Evolutionary conservation across 1,284 basidiomycete genomes (phyloP).

Genomic region (Porogramme epimiltina): DNA sequence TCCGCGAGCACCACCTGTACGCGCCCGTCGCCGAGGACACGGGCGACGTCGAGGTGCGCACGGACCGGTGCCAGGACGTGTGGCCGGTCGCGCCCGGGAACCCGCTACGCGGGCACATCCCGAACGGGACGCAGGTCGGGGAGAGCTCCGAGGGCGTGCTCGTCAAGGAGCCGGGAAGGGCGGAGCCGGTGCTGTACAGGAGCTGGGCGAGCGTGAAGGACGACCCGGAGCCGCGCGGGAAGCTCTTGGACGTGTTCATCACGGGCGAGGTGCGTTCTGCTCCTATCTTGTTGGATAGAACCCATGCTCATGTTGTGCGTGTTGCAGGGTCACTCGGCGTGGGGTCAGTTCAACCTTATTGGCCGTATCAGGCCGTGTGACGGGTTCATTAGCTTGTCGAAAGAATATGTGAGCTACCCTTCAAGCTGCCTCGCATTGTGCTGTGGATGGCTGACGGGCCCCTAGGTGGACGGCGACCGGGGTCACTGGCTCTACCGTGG

Average conservation of each 20-base stretch:
- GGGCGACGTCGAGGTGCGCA: constrained; percentile 24
- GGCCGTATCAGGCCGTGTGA: constrained; percentile 72
- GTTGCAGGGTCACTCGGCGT: constrained; percentile 72
- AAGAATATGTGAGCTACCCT: constrained; percentile 65
- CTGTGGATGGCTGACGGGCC: no score
- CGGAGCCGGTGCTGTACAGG: constrained; percentile 43
- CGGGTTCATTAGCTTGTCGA: constrained; percentile 69
- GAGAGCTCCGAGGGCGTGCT: constrained; percentile 44
- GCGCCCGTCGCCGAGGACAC: constrained; percentile 18
- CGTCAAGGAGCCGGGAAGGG: constrained; percentile 41
- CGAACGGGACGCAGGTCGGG: constrained; percentile 44
- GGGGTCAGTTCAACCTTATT: constrained; percentile 74
- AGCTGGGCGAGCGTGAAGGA: constrained; percentile 23
- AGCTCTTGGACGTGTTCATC: constrained; percentile 63
- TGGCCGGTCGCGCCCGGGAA: constrained; percentile 36
- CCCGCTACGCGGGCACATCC: constrained; percentile 54
- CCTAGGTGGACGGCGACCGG: constrained; percentile 63
- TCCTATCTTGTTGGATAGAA: no score
- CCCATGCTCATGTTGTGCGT: no score
- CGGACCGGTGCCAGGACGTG: not conserved
- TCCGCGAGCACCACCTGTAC: constrained; percentile 68
- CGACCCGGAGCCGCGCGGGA: constrained; percentile 21
- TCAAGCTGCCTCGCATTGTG: not conserved
- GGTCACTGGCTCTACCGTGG: constrained; percentile 79
- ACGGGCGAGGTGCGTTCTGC: constrained; percentile 62